Conservation (phyloP, 2,329 filamentous ascomycete genomes). For the Monosporascus sp. region DNA sequence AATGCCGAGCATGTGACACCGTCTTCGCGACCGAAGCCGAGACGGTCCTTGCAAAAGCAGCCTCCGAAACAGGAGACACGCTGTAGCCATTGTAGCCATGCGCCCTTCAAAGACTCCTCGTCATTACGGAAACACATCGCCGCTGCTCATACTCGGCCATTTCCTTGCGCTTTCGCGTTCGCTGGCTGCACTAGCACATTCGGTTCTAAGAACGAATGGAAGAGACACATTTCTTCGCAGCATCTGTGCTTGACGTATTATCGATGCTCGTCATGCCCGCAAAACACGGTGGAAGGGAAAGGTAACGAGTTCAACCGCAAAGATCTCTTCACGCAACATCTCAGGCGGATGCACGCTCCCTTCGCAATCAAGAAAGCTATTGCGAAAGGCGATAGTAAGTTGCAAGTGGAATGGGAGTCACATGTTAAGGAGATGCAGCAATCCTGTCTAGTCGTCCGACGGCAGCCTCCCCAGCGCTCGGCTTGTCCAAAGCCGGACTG, state of each 20-base stretch:
- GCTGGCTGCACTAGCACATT: conserved; percentile 83
- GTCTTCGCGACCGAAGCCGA: conserved; percentile 34
- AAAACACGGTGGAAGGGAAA: conserved; percentile 37
- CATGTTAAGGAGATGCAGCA: conserved; percentile 66
- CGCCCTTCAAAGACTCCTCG: conserved; percentile 62
- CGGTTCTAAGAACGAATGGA: conserved; percentile 96
- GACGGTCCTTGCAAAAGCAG: conserved; percentile 43
- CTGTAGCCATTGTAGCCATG: conserved; percentile 56
- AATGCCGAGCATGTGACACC: conserved; percentile 29
- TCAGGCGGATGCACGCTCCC: conserved; percentile 86
- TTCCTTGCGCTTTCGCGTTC: conserved; percentile 78
- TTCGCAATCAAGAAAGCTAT: conserved; percentile 55
- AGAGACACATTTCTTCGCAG: conserved; percentile 85
- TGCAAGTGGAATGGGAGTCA: conserved; percentile 57
- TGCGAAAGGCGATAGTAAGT: conserved; percentile 51
- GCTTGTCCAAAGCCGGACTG: conserved; percentile 70
- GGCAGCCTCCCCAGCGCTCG: conserved; percentile 64
- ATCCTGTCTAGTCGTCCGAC: conserved; percentile 66
- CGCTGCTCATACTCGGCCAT: conserved; percentile 65
- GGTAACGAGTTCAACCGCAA: conserved; percentile 80
- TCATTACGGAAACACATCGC: conserved; percentile 62
- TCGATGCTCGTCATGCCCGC: conserved; percentile 56
- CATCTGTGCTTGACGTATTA: conserved; percentile 70
- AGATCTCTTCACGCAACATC: conserved; percentile 90
- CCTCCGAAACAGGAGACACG: conserved; percentile 54